Evolutionary conservation across 768 basidiomycete species (phyloP).

Genomic region (Tylopilus sp.): DNA sequence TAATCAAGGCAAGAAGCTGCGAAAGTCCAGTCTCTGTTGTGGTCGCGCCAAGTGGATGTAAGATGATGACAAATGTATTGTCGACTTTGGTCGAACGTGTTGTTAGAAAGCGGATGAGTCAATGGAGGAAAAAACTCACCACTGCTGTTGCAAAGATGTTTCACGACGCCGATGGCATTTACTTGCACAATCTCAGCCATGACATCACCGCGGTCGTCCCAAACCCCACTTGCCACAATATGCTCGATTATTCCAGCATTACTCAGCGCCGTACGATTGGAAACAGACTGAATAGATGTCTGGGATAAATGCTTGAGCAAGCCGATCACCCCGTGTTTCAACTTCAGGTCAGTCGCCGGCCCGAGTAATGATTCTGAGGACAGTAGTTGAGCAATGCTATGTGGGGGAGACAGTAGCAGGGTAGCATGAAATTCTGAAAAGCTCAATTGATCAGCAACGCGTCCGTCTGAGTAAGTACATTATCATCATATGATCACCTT

Average conservation of each 20-base stretch:
- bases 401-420: conserved; percentile 61
- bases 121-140: conserved; percentile 41
- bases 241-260: conserved; percentile 60
- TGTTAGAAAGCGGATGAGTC: conserved; percentile 31
- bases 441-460: conserved; percentile 6
- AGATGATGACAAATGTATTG: conserved; percentile 50
- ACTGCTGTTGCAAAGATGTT: conserved; percentile 79
- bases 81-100: conserved; percentile 30
- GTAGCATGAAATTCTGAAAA: conserved; percentile 54
- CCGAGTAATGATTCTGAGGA: conserved; percentile 55
- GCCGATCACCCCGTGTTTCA: conserved; percentile 87
- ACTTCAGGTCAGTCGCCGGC: conserved; percentile 62
- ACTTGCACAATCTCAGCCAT: conserved; percentile 87
- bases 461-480: neutral
- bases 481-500: conserved; percentile 46
- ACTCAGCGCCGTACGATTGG: conserved; percentile 58
- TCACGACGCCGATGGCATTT: conserved; percentile 81
- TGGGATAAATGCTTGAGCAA: conserved; percentile 85
- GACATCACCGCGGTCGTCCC: conserved; percentile 66
- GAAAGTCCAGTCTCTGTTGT: conserved; percentile 50
- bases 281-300: conserved; percentile 51
- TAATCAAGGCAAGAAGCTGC: conserved; percentile 70
- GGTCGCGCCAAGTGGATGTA: conserved; percentile 36
- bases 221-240: conserved; percentile 62
- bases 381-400: conserved; percentile 60